Evolutionary conservation across 2,329 filamentous ascomycete genomes (phyloP), one percentile per base, ranked within the genome.

Genomic region (Trichoderma sp.): DNA sequence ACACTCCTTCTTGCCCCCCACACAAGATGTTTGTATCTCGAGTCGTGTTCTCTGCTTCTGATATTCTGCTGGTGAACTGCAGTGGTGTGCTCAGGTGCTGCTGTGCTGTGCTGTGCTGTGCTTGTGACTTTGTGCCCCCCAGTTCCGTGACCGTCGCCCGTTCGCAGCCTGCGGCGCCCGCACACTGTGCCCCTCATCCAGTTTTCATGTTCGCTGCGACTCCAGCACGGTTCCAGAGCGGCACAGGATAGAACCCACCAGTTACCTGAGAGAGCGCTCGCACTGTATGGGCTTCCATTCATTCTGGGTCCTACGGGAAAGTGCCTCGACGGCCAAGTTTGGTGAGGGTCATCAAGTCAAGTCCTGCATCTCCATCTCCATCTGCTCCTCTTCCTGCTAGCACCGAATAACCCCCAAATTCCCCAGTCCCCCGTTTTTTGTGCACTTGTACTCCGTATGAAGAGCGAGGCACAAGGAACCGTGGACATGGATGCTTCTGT

Each of bases 361-460:
- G 30, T 10, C 30, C 30, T 34, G 6, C 30, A 34, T 34, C 30
- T 39, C 34, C 34, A 39, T 39, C 34, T 39, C 34, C 34, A 39
- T 39, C 34, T 39, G 10, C 34, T 14, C 10, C 34, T 39, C 12
- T 10, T 39, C 10, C 34, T 39, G 3, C 34, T 39, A 39, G 34
- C 34, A 12, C 34, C 10, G 12, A 14, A 39, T 19, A 19, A 30
- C 24, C 14, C 48, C 52, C 52, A 17, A 10, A 30, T 55, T n/a
- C 41, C 26, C 59, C 28, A 45, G 21, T 28, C 14, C 26, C n/a
- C 48, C 19, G 15, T 45, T 44, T 55, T 21, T 39, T 26, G 39
- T 30, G 21, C 26, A 17, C 43, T 58, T 58, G 55, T 58, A 55
- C 59, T 63, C 59, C 59, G 59, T 63, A 63, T 21, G 59, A 54